Evolutionary conservation across 108 stramenopile species (phyloP).

Genomic region (Cyclotella kingstonii): DNA sequence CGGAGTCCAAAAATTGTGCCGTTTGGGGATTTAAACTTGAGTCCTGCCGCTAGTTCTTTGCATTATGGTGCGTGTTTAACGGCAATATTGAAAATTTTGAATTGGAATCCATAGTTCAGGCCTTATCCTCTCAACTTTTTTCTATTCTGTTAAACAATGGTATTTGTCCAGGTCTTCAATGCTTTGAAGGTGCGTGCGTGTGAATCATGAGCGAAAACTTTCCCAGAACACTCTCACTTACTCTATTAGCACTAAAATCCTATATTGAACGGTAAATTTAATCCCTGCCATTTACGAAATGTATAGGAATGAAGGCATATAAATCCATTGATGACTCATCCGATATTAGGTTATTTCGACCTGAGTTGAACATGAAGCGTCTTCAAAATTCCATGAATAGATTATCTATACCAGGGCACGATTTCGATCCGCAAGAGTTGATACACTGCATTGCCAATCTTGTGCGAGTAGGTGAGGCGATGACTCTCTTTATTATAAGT

Average conservation of each 20-base stretch:
- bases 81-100: slow-evolving; percentile 10
- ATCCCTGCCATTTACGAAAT: not conserved
- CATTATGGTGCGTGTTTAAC: slow-evolving; percentile 97
- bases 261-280: not conserved
- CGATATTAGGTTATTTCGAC: slow-evolving; percentile 84
- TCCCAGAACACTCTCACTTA: not conserved
- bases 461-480: slow-evolving; percentile 50
- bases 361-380: slow-evolving; percentile 88
- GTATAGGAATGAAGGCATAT: slow-evolving; percentile 79
- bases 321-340: slow-evolving; percentile 42
- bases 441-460: slow-evolving; percentile 77
- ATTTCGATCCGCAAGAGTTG: slow-evolving; percentile 76
- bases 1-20: slow-evolving; percentile 73
- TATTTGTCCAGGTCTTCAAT: slow-evolving; percentile 55
- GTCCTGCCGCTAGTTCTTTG: slow-evolving; percentile 84
- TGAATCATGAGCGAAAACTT: not conserved
- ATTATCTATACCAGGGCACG: slow-evolving; percentile 74
- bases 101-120: not conserved
- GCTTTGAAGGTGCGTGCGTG: slow-evolving; percentile 84
- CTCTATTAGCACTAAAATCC: not conserved
- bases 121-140: not conserved
- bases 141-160: not conserved
- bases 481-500: too few species aligned
- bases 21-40: slow-evolving; percentile 72
- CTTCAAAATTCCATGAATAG: slow-evolving; percentile 78